A percentile compares a stretch with the other conserved stretches of the same genome.
Conservation (phyloP, 306 rosid species). For the Trifolium pratense region DNA sequence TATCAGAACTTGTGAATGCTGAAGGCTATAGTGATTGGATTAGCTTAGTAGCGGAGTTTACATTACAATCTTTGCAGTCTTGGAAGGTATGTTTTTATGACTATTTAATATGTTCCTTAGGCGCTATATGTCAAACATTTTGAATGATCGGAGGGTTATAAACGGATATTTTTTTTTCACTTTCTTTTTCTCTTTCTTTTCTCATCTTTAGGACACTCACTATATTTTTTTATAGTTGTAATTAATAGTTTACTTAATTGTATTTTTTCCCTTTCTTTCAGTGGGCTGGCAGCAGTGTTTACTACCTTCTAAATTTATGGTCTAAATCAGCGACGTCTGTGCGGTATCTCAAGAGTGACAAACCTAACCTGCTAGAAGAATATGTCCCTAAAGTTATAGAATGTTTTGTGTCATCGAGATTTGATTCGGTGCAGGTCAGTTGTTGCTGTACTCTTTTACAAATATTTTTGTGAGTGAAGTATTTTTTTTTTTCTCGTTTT, state of each 20-base stretch:
- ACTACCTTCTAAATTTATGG: slow-evolving; percentile 57
- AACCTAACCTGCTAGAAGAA: slow-evolving; percentile 52
- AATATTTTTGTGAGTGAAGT: neutral
- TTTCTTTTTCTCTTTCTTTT: slow-evolving; percentile 16
- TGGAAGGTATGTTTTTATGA: slow-evolving; percentile 74
- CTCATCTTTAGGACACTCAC: neutral
- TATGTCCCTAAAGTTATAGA: slow-evolving; percentile 56
- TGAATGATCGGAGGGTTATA: neutral
- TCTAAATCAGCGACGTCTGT: slow-evolving; percentile 50
- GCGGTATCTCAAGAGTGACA: slow-evolving; percentile 53
- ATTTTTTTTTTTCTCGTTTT: slow-evolving; percentile 25
- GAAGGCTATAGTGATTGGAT: slow-evolving; percentile 98
- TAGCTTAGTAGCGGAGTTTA: slow-evolving; percentile 85
- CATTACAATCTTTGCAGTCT: slow-evolving; percentile 90
- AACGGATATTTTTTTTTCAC: neutral
- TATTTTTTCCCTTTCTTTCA: slow-evolving; percentile 35
- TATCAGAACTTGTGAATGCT: slow-evolving; percentile 86
- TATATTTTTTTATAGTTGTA: neutral
- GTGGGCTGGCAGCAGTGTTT: slow-evolving; percentile 63
- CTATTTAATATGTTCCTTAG: slow-evolving; percentile 16
- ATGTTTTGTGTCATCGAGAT: slow-evolving; percentile 55
- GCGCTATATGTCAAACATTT: slow-evolving; percentile 10
- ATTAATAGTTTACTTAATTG: neutral
- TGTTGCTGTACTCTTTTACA: slow-evolving; percentile 16
- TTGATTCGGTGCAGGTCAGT: slow-evolving; percentile 55